Evolutionary conservation across 768 basidiomycete genomes (phyloP).

Genomic region (Scleroderma bovista): DNA sequence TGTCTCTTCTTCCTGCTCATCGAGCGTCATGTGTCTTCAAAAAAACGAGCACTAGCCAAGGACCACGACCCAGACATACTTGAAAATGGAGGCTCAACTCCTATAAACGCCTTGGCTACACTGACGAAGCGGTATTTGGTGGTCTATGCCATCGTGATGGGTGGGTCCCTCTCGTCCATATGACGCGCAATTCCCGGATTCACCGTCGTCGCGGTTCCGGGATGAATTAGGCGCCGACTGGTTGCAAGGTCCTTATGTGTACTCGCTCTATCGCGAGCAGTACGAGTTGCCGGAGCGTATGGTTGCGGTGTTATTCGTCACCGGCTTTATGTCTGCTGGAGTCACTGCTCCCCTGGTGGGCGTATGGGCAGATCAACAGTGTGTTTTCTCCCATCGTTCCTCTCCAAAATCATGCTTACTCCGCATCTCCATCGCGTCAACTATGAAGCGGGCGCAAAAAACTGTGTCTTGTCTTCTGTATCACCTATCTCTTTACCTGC

Average conservation of each 20-base stretch:
- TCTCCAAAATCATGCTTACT: too few species aligned
- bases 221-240: constrained; percentile 59
- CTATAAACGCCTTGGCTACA: constrained; percentile 22
- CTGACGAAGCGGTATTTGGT: constrained; percentile 50
- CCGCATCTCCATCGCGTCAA: background rate
- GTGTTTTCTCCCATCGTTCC: background rate
- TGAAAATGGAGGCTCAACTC: constrained; percentile 27
- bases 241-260: constrained; percentile 77
- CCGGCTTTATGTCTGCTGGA: constrained; percentile 68
- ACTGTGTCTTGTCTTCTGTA: constrained; percentile 66
- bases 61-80: constrained; percentile 23
- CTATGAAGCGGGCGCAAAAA: constrained; percentile 54
- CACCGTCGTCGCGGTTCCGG: background rate
- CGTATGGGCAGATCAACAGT: constrained; percentile 74
- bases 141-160: constrained; percentile 73
- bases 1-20: constrained; percentile 32
- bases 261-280: constrained; percentile 67
- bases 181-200: background rate
- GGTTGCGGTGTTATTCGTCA: constrained; percentile 72
- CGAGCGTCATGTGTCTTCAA: constrained; percentile 27
- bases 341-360: constrained; percentile 66
- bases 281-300: constrained; percentile 56
- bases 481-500: constrained; percentile 59
- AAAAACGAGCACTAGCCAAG: constrained; percentile 17
- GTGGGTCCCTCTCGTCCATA: constrained; percentile 30